Evolutionary conservation across 164 flowering plant genomes (phyloP), one percentile per base, ranked within the genome.

Genomic region (Chloranthus sessilifolius): DNA sequence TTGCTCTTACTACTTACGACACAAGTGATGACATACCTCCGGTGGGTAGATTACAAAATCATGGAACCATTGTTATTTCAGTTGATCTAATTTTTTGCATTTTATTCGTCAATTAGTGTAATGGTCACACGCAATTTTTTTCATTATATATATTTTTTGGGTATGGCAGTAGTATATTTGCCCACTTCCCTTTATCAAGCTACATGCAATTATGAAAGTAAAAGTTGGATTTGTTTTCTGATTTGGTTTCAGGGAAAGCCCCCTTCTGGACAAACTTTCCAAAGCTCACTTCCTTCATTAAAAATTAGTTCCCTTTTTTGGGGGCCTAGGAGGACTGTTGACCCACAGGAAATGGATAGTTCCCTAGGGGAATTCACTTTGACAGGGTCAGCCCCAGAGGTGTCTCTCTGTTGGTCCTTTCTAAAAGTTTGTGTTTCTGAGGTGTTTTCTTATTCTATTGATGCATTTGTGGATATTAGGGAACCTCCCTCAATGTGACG

Each of bases 221-320:
- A n/a, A n/a, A n/a, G n/a, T n/a, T n/a, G n/a, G n/a, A 22, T 43
- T 9, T 43, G 24, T 25, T 8, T 43, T 44, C 26, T 26, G 25
- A 3, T 25, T 44, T 44, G 33, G 8, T 8, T 44, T 16, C 31
- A n/a, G 48, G 30, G 30, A 48, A 48, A 25, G 19, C 14, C 22
- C 25, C 15, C 15, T 12, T 53, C n/a, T n/a, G 43, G 38, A 30
- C 27, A 33, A 41, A 31, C 17, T 33, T 22, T 43, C 35, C 36
- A 33, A 22, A 30, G 30, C 14, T 43, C 49, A 33, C 24, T 7
- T 22, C 20, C 38, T 14, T 30, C 21, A 24, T 16, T 5, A 51
- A 70, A 64, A 45, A 57, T 84, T 20, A 65, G 52, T 52, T 83
- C 95, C 2, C 44, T 91, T 7, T 87, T 91, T 60, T 91, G 98